Conservation (phyloP, 176 grass and related monocot genomes). For the Triticum monococcum region DNA sequence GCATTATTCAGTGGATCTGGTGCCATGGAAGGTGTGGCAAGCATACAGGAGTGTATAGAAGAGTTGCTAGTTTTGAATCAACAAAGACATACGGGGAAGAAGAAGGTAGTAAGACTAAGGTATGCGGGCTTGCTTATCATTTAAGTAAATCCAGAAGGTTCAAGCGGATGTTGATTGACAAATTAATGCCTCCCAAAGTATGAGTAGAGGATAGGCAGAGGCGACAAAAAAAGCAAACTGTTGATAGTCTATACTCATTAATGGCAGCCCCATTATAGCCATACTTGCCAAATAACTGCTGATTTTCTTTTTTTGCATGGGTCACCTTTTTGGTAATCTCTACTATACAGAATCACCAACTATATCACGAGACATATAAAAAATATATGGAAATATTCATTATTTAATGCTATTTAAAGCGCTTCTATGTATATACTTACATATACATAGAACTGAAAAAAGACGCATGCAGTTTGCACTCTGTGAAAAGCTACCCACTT, state of each 20-base stretch:
- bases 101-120: background rate
- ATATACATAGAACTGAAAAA: background rate
- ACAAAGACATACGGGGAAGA: background rate
- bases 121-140: background rate
- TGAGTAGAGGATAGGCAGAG: constrained; percentile 1
- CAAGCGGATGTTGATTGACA: background rate
- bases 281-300: background rate
- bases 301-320: background rate
- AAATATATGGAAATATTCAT: background rate
- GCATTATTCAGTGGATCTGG: background rate
- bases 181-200: constrained; percentile 10
- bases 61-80: background rate
- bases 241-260: constrained; percentile 29
- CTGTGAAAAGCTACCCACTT: background rate
- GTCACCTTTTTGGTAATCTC: background rate
- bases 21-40: constrained; percentile 11
- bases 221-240: constrained; percentile 14
- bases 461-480: background rate
- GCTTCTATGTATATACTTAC: background rate
- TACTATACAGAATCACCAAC: background rate
- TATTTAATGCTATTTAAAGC: background rate
- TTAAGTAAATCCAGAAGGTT: background rate
- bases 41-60: background rate
- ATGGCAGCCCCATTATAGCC: constrained; percentile 17
- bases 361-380: background rate